Percentiles rank a stretch among this genome's conserved stretches.
phyloP scores from a whole-genome alignment of 2,329 filamentous ascomycete species.

The Iodosphaeria phyllophila region DNA sequence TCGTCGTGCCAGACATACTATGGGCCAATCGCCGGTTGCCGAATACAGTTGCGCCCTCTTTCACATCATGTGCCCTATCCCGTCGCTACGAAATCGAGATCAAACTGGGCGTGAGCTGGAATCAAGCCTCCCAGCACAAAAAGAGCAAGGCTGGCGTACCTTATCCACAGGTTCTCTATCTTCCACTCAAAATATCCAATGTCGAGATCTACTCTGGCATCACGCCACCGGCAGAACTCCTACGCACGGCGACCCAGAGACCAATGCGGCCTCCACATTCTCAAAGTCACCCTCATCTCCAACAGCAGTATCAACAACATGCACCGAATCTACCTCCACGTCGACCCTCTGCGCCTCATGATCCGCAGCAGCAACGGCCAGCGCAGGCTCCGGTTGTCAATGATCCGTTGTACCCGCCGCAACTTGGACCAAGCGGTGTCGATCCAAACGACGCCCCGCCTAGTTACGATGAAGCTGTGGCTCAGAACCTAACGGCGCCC shows the following conservation, averaged over 20 bases:
- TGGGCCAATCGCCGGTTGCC: conserved; percentile 62
- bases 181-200: conserved; percentile 57
- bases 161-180: conserved; percentile 50
- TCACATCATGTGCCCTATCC: conserved; percentile 73
- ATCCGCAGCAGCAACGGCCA: too few species aligned
- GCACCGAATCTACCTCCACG: conserved; percentile 21
- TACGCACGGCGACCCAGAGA: conserved; percentile 25
- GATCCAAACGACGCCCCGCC: conserved; percentile 75
- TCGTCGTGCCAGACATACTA: conserved; percentile 46
- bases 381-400: conserved; percentile 8
- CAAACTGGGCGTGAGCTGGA: conserved; percentile 60
- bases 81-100: conserved; percentile 73
- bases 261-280: too few species aligned
- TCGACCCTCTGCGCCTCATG: conserved; percentile 8
- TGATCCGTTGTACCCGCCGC: conserved; percentile 39
- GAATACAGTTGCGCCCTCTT: conserved; percentile 72
- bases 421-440: conserved; percentile 25
- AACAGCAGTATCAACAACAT: too few species aligned
- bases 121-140: conserved; percentile 16
- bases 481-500: conserved; percentile 50
- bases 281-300: too few species aligned
- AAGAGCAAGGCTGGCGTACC: conserved; percentile 18
- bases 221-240: conserved; percentile 55
- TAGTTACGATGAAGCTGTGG: conserved; percentile 87
- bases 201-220: conserved; percentile 80